These are phyloP conservation scores for Boletus fagicola DNA, from an alignment of 768 basidiomycete species.

Conservation along the genomic window DNA sequence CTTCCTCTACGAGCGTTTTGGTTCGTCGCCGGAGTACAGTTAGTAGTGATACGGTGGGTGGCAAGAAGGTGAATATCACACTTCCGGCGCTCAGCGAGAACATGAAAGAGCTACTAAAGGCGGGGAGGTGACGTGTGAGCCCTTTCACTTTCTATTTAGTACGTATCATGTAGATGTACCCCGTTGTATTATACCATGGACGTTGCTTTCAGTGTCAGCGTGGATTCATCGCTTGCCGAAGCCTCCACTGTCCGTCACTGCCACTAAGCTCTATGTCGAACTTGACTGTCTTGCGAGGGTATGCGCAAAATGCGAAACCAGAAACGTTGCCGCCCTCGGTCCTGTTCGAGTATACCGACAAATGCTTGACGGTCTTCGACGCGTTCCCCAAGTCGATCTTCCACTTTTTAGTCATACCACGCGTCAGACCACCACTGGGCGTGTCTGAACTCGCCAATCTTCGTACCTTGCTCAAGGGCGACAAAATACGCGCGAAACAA, in stretches of 20 bases:
- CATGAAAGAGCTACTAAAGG: constrained; percentile 56
- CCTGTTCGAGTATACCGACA: constrained; percentile 53
- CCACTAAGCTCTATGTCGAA: constrained; percentile 30
- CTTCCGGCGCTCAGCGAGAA: constrained; percentile 59
- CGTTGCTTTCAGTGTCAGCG: not conserved
- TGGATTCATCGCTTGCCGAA: constrained; percentile 1
- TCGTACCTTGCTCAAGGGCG: constrained; percentile 50
- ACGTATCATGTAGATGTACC: constrained; percentile 8
- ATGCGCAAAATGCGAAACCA: constrained; percentile 52
- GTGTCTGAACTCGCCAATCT: constrained; percentile 51
- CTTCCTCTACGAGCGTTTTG: constrained; percentile 25
- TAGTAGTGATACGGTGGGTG: constrained; percentile 1
- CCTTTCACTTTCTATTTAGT: not conserved
- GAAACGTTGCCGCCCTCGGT: constrained; percentile 56
- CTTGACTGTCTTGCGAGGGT: constrained; percentile 58
- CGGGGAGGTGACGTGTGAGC: constrained; percentile 34
- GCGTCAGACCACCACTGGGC: constrained; percentile 34
- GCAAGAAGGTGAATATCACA: constrained; percentile 33
- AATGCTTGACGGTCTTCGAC: constrained; percentile 68
- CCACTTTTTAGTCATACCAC: constrained; percentile 86
- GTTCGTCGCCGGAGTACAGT: constrained; percentile 34
- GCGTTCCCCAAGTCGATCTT: constrained; percentile 80
- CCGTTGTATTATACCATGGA: constrained; percentile 19
- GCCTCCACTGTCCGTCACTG: not conserved
- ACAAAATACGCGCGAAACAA: constrained; percentile 52